Percentiles rank a stretch among this genome's conserved stretches.
Conservation (phyloP, 306 rosid species). For the Rubus parviflorus region DNA sequence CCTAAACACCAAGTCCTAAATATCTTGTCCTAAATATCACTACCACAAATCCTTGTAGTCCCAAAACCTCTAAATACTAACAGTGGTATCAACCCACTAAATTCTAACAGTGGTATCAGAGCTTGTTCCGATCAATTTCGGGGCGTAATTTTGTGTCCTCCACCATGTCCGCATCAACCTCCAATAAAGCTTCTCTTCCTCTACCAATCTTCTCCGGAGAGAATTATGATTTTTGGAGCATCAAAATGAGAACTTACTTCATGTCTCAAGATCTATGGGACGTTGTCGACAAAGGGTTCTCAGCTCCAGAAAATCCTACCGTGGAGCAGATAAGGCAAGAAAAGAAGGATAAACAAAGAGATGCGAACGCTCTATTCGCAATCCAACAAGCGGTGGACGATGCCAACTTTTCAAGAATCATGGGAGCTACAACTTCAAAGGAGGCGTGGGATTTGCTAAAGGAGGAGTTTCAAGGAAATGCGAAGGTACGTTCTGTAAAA, state of each 20-base stretch:
- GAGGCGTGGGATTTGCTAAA: background rate
- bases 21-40: too few species aligned
- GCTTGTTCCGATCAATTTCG: too few species aligned
- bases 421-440: background rate
- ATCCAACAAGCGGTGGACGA: background rate
- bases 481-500: background rate
- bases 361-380: background rate
- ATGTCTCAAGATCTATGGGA: constrained; percentile 16
- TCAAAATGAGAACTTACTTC: constrained; percentile 9
- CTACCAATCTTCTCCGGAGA: constrained; percentile 1
- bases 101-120: too few species aligned
- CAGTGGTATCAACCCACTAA: too few species aligned
- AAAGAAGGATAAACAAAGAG: background rate
- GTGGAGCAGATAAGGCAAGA: background rate
- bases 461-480: background rate
- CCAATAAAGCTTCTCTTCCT: too few species aligned
- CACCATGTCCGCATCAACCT: too few species aligned
- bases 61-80: too few species aligned
- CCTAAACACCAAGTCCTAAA: too few species aligned
- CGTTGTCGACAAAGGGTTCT: background rate
- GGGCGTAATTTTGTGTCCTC: too few species aligned
- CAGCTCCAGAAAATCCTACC: background rate
- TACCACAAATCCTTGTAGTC: too few species aligned
- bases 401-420: background rate
- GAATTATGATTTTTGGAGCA: constrained; percentile 3